Evolutionary conservation across 345 rosid genomes (phyloP).

Genomic region (Anacardium occidentale): DNA sequence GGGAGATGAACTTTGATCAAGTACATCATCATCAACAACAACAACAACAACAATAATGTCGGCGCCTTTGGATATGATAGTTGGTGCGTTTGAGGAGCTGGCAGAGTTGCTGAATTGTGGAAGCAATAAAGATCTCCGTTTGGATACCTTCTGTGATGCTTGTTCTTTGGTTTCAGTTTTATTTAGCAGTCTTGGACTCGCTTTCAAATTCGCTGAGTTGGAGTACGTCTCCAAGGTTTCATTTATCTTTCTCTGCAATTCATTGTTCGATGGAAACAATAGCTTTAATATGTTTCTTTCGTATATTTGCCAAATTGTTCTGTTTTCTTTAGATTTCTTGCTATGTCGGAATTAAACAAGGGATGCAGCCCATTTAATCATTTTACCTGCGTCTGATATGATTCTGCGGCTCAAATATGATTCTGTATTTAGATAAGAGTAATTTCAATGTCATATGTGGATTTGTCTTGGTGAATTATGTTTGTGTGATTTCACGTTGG

Average conservation of each 20-base stretch:
- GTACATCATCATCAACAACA: background rate
- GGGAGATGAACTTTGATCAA: conserved; percentile 21
- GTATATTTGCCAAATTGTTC: background rate
- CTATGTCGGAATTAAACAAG: too few relatives aligned
- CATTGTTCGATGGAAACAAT: background rate
- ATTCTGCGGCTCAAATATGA: background rate
- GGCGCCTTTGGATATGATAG: conserved; percentile 48
- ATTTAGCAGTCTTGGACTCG: conserved; percentile 75
- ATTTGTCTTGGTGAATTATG: background rate
- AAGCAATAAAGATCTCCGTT: conserved; percentile 23
- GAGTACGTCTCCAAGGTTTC: conserved; percentile 73
- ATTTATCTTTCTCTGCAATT: background rate
- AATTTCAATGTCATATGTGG: background rate
- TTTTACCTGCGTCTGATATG: background rate
- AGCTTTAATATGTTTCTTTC: too few relatives aligned
- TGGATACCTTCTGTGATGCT: conserved; percentile 62
- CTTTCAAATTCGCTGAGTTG: conserved; percentile 85
- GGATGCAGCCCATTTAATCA: background rate
- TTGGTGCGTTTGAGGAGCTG: conserved; percentile 62
- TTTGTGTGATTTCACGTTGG: background rate
- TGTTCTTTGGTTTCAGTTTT: conserved; percentile 69
- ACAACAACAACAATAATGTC: background rate
- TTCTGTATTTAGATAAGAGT: background rate
- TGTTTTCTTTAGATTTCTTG: too few relatives aligned
- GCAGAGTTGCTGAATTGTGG: conserved; percentile 33